Evolutionary conservation across 148 eudicot species (phyloP), one percentile per base, ranked within the genome.

Genomic region (Bassia scoparia): DNA sequence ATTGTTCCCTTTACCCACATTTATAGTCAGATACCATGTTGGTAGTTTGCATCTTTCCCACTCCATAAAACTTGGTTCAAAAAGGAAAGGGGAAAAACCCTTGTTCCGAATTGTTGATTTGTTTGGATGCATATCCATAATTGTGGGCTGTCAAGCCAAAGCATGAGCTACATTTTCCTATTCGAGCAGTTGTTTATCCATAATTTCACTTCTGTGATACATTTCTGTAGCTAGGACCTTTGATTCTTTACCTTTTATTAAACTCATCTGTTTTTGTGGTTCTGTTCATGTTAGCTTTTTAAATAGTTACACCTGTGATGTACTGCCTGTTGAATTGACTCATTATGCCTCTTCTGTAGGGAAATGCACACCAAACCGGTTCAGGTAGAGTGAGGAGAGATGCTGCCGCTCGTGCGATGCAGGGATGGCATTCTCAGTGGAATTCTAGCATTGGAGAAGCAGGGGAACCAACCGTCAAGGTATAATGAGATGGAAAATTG

Each of bases 381-480:
- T 83, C 98, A 27, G 97, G 93, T 41, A 84, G 96, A 87, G 92
- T 84, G 65, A 77, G 90, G 78, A 90, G 98, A 73, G 98, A 90
- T 79, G 86, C 98, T 78, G 96, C 98, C 71, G 85, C 98, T 74
- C 98, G 98, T 80, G 98, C 98, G 48, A 93, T 90, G 97, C 97
- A 93, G 84, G 96, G 98, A 46, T 90, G 98, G 98, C 98, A 93
- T 77, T 83, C 73, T 74, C 98, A 90, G 64, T 87, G 96, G 58
- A 86, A 87, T 70, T 74, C 61, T 79, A 89, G 86, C 30, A 68
- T 72, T 75, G 91, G 93, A 70, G 96, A 93, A 82, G 86, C 79
- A 68, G 81, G 89, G 44, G 90, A 90, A 69, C 88, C 90, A 49
- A 75, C 74, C 41, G 75, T 73, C 74, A 84, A 86, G 93, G 89